Conservation (phyloP, 2,329 filamentous ascomycete species). For the Stachybotrys elegans region DNA sequence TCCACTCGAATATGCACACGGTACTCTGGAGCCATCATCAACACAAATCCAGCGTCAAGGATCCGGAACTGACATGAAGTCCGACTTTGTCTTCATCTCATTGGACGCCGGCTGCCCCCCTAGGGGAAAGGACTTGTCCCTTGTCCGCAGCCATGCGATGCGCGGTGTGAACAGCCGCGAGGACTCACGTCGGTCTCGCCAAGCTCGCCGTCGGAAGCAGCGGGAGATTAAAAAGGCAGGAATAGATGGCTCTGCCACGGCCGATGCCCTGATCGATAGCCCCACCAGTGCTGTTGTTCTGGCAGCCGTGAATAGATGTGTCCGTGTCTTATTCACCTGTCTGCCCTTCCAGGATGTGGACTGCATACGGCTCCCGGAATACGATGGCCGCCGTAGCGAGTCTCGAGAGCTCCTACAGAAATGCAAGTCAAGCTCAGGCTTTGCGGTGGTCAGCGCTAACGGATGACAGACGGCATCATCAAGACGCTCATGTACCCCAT, state of each 20-base stretch:
- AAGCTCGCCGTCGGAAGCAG: not conserved
- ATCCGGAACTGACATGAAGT: not conserved
- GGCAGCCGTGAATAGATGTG: not conserved
- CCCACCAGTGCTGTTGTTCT: not conserved
- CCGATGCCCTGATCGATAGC: slow-evolving; percentile 3
- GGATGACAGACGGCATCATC: not conserved
- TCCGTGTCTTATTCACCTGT: not conserved
- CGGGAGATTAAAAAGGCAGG: not conserved
- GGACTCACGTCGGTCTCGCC: slow-evolving; percentile 1
- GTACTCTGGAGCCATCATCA: not conserved
- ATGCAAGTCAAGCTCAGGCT: not conserved
- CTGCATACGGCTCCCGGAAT: not conserved
- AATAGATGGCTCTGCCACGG: too few relatives aligned
- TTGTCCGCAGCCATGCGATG: slow-evolving; percentile 10
- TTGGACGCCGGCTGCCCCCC: not conserved
- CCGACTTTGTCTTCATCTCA: not conserved
- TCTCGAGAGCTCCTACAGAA: not conserved
- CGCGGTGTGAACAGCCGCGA: slow-evolving; percentile 4
- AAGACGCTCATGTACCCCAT: not conserved
- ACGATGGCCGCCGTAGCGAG: not conserved
- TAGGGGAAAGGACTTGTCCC: not conserved
- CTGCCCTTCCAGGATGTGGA: not conserved
- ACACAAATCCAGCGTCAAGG: not conserved
- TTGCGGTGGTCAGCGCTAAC: not conserved
- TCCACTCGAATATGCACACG: not conserved